A percentile compares a stretch with the other conserved stretches of the same genome.
phyloP scores from a whole-genome alignment of 169 alveolate genomes.

The Cryptosporidium felis region DNA sequence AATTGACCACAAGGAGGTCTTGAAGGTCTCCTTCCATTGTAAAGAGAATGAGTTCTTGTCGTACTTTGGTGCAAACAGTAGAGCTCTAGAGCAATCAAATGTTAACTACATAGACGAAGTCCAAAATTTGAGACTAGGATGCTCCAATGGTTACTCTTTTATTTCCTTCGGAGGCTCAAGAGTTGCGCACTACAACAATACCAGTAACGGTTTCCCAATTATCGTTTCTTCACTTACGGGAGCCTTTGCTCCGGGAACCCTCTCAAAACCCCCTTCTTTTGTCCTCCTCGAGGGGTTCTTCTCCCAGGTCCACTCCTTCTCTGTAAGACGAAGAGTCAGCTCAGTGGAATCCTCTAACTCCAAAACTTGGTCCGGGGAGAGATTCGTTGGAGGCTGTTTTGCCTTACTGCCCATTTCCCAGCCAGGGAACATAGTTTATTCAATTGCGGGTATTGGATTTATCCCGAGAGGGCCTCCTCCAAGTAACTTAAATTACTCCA shows the following conservation, averaged over 20 bases:
- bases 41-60: constrained; percentile 16
- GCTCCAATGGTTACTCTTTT: constrained; percentile 42
- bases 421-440: constrained; percentile 40
- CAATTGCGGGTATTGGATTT: constrained; percentile 64
- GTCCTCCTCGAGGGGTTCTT: constrained; percentile 55
- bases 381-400: constrained; percentile 59
- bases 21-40: constrained; percentile 18
- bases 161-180: constrained; percentile 65
- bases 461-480: constrained; percentile 8
- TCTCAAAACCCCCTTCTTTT: constrained; percentile 10
- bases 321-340: constrained; percentile 25
- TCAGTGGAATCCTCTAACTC: constrained; percentile 29
- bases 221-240: constrained; percentile 18
- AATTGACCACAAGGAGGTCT: neutral
- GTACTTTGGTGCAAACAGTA: constrained; percentile 34
- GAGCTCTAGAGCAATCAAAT: constrained; percentile 7
- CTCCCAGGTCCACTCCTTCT: constrained; percentile 7
- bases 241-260: constrained; percentile 10
- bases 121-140: constrained; percentile 34
- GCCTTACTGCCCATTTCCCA: constrained; percentile 33
- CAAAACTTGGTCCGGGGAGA: constrained; percentile 57
- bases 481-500: neutral
- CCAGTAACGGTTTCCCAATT: constrained; percentile 26
- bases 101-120: constrained; percentile 29
- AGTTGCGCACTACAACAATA: constrained; percentile 39